These are phyloP conservation scores for Arxiozyma telluris DNA, from an alignment of 1,139 yeast species.

Conservation along the genomic window DNA sequence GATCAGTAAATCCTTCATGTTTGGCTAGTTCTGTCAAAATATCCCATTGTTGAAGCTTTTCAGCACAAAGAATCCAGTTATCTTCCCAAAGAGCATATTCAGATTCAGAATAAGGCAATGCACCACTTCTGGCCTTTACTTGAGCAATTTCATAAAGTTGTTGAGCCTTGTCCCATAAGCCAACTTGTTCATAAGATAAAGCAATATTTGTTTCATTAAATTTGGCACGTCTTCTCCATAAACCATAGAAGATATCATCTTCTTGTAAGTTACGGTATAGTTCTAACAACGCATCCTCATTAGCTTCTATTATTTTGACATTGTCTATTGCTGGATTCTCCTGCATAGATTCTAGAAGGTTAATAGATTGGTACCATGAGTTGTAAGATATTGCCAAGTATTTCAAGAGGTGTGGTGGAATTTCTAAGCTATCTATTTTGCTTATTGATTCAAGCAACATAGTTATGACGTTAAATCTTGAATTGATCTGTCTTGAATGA, in stretches of 20 bases:
- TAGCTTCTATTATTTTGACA: conserved; percentile 70
- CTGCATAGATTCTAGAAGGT: conserved; percentile 70
- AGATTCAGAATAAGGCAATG: conserved; percentile 87
- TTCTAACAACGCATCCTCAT: conserved; percentile 85
- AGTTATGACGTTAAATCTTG: conserved; percentile 80
- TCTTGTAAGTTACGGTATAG: conserved; percentile 83
- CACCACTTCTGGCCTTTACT: conserved; percentile 92
- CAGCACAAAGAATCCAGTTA: conserved; percentile 96
- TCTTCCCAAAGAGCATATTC: conserved; percentile 98
- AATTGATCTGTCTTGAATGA: conserved; percentile 79
- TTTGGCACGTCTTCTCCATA: conserved; percentile 94
- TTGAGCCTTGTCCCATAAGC: conserved; percentile 90
- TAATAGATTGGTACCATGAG: conserved; percentile 87
- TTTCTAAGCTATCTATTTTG: conserved; percentile 57
- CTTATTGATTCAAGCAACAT: conserved; percentile 77
- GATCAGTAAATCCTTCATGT: conserved; percentile 94
- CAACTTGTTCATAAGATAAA: conserved; percentile 87
- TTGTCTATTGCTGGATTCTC: conserved; percentile 57
- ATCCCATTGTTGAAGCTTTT: conserved; percentile 97
- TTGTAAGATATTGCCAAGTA: conserved; percentile 80
- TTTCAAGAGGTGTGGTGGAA: conserved; percentile 94
- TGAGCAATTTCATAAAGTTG: conserved; percentile 96
- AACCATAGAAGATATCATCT: conserved; percentile 94
- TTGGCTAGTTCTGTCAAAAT: conserved; percentile 91
- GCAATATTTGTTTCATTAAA: conserved; percentile 91